Conservation (phyloP, 805 yeast genomes). For the Zygoascus tannicola region DNA sequence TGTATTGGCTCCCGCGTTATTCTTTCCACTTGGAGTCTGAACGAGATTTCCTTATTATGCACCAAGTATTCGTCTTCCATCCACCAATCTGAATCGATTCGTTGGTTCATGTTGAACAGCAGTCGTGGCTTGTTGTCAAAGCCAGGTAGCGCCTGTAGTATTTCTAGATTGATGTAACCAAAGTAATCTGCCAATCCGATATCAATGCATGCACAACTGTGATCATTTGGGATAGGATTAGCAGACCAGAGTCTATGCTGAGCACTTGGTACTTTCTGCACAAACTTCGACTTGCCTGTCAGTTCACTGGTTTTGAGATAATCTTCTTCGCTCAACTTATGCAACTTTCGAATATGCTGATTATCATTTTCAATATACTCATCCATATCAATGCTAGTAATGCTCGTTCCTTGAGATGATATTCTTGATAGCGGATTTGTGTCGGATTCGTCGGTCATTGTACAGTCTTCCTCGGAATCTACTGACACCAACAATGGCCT, state of each 20-base stretch:
- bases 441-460: not conserved
- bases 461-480: constrained; percentile 4
- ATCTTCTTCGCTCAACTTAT: not conserved
- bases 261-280: not conserved
- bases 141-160: constrained; percentile 7
- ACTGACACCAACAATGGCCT: constrained; percentile 6
- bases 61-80: constrained; percentile 11
- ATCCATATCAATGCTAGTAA: not conserved
- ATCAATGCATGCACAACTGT: constrained; percentile 6
- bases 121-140: constrained; percentile 3
- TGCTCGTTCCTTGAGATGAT: not conserved
- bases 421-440: not conserved
- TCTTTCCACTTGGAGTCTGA: constrained; percentile 7
- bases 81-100: constrained; percentile 13
- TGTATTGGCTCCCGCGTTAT: constrained; percentile 8
- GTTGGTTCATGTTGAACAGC: constrained; percentile 7
- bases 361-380: not conserved
- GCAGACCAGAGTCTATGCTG: not conserved
- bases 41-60: constrained; percentile 10
- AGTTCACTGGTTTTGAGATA: not conserved
- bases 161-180: constrained; percentile 6
- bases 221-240: not conserved
- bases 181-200: constrained; percentile 12
- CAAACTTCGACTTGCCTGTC: constrained; percentile 11
- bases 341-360: not conserved